Evolutionary conservation across 305 asterid genomes (phyloP).

Genomic region (Euphrasia arctica): DNA sequence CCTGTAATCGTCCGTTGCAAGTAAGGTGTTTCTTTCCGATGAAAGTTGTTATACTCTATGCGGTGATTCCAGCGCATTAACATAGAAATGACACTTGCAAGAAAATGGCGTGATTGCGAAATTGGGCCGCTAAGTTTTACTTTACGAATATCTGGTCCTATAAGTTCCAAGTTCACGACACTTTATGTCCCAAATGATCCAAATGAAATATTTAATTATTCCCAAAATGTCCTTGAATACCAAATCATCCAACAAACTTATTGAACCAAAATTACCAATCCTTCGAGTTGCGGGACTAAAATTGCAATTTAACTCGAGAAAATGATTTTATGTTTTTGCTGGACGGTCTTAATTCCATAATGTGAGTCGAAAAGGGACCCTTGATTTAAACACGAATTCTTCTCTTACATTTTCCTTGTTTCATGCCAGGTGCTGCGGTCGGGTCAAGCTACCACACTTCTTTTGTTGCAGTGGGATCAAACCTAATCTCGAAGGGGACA

Average conservation of each 20-base stretch:
- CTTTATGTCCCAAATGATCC: too few species aligned
- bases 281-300: too few species aligned
- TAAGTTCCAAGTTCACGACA: too few species aligned
- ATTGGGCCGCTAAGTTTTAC: background rate
- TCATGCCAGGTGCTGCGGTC: constrained; percentile 69
- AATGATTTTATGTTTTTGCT: too few species aligned
- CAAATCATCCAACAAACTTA: too few species aligned
- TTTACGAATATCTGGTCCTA: background rate
- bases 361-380: too few species aligned
- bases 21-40: constrained; percentile 47
- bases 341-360: background rate
- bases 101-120: too few species aligned
- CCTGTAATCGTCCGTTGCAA: constrained; percentile 86
- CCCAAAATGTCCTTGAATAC: too few species aligned
- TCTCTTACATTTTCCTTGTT: background rate
- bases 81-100: background rate
- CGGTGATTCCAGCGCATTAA: background rate
- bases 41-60: background rate
- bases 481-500: constrained; percentile 40
- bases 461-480: constrained; percentile 85
- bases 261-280: background rate
- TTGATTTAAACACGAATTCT: background rate
- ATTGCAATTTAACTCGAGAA: too few species aligned
- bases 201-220: too few species aligned
- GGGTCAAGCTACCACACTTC: constrained; percentile 86